Percentiles rank a stretch among this genome's conserved stretches.
Evolutionary conservation across 768 basidiomycete genomes (phyloP).

Genomic region (Collybia nuda): DNA sequence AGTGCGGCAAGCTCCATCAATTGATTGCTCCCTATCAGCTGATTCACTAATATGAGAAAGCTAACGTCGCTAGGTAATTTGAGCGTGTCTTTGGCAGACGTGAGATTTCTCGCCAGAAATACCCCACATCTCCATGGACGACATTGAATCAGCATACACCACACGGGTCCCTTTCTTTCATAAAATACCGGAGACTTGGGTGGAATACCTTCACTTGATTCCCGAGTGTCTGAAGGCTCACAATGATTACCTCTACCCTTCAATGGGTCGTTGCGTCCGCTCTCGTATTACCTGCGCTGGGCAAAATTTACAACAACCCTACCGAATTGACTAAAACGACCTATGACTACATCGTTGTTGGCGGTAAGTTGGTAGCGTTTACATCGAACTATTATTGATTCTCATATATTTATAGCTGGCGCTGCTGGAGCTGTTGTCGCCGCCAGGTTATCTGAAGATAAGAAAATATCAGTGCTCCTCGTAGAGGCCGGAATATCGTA

Average conservation of each 20-base stretch:
- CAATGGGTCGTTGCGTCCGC: constrained; percentile 3
- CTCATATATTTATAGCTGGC: constrained; percentile 8
- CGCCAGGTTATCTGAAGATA: constrained; percentile 16
- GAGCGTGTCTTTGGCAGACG: too few species aligned
- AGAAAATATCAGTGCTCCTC: constrained; percentile 7
- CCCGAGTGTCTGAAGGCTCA: background rate
- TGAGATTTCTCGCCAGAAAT: too few species aligned
- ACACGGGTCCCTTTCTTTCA: too few species aligned
- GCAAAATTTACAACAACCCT: constrained; percentile 4
- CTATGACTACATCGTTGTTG: constrained; percentile 10
- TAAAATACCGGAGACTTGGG: too few species aligned
- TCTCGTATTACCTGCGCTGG: constrained; percentile 2
- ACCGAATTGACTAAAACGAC: constrained; percentile 5
- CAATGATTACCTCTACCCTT: constrained; percentile 3
- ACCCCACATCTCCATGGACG: too few species aligned
- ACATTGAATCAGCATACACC: too few species aligned
- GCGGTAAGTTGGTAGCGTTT: background rate
- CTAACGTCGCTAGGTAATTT: too few species aligned
- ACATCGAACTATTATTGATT: background rate
- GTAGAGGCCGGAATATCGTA: constrained; percentile 18
- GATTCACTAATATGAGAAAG: too few species aligned
- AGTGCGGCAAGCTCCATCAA: too few species aligned
- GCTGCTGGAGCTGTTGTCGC: constrained; percentile 22
- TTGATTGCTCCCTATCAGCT: too few species aligned
- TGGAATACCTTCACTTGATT: too few species aligned